Evolutionary conservation across 352 stramenopile species (phyloP).

Genomic region (Phytopythium oedochilum): DNA sequence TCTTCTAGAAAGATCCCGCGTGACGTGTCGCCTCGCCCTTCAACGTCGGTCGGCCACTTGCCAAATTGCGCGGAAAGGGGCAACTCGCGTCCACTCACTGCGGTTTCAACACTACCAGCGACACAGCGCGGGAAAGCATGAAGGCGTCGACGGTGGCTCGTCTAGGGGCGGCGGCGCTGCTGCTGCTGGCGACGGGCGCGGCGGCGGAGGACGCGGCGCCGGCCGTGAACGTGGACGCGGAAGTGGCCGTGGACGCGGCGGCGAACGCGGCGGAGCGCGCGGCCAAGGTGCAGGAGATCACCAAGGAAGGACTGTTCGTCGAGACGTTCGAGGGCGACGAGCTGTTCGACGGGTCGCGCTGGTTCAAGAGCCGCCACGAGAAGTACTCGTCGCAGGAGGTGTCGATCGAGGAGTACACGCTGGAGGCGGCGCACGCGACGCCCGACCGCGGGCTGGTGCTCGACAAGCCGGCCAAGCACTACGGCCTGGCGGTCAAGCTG

Average conservation of each 20-base stretch:
- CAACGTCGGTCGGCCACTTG: neutral
- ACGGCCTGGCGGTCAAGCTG: constrained; percentile 73
- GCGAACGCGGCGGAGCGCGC: constrained; percentile 21
- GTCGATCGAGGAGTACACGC: constrained; percentile 55
- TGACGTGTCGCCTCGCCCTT: constrained; percentile 1
- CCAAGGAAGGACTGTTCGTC: constrained; percentile 56
- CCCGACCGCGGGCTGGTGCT: constrained; percentile 73
- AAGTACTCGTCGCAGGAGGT: constrained; percentile 80
- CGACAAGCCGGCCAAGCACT: constrained; percentile 66
- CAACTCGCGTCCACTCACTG: neutral
- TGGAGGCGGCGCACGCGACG: constrained; percentile 44
- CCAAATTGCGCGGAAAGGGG: neutral
- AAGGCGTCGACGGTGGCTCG: constrained; percentile 41
- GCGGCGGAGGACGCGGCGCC: constrained; percentile 9
- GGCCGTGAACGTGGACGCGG: neutral
- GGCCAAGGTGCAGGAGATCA: constrained; percentile 46
- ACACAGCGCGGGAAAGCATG: no score
- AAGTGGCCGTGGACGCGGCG: constrained; percentile 8
- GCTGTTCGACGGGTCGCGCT: constrained; percentile 57
- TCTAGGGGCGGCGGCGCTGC: constrained; percentile 36
- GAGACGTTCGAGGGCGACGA: constrained; percentile 73
- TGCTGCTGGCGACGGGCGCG: constrained; percentile 24
- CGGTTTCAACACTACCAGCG: no score
- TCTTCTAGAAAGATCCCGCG: constrained; percentile 9
- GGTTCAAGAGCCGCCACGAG: constrained; percentile 79